Evolutionary conservation across 2,329 filamentous ascomycete genomes (phyloP).

Genomic region (Lasiodiplodia citricola): DNA sequence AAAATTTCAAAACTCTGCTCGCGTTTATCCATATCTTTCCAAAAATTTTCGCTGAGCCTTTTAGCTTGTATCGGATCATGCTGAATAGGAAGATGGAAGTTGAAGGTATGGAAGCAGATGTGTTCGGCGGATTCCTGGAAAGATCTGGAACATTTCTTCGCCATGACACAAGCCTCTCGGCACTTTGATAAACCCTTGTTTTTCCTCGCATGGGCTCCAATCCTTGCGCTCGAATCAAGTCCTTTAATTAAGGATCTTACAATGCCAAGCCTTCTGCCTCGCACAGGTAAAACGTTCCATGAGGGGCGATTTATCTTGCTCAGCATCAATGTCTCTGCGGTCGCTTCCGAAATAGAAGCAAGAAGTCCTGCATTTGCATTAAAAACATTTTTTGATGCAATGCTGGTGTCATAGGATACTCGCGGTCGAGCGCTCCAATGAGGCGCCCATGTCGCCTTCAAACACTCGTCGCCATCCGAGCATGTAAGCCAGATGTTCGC

Average conservation of each 20-base stretch:
- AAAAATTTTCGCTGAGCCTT: neutral
- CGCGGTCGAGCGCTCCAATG: neutral
- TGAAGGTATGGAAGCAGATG: neutral
- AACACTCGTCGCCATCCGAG: too few relatives aligned
- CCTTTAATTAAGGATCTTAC: too few relatives aligned
- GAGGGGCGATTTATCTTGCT: too few relatives aligned
- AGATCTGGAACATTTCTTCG: neutral
- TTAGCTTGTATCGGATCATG: neutral
- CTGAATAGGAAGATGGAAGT: neutral
- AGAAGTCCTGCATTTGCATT: neutral
- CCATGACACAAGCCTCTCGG: neutral
- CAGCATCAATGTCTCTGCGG: accelerated
- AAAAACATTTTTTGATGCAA: neutral
- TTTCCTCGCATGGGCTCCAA: too few relatives aligned
- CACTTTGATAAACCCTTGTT: neutral
- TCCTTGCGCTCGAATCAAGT: too few relatives aligned
- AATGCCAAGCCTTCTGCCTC: neutral
- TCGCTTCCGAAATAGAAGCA: too few relatives aligned
- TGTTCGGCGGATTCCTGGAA: neutral
- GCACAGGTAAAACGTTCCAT: neutral
- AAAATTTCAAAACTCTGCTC: too few relatives aligned
- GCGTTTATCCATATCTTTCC: too few relatives aligned
- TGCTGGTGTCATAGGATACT: neutral
- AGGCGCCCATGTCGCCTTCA: neutral
- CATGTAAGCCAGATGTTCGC: neutral